phyloP scores from a whole-genome alignment of 805 yeast species.

The Schwanniomyces vanrijiae region DNA sequence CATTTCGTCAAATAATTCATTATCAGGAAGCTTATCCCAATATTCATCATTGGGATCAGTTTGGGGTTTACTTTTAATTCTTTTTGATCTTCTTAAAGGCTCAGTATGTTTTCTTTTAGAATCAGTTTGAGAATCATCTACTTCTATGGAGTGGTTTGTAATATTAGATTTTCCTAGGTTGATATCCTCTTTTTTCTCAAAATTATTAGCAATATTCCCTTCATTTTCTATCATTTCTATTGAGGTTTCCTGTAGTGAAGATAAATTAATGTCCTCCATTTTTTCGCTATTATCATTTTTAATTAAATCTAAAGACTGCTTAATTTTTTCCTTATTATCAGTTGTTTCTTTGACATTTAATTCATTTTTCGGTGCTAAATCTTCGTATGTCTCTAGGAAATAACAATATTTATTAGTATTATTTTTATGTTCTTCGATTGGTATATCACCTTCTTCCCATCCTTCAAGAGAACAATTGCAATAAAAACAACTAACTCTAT shows the following conservation, averaged over 20 bases:
- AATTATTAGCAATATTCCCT: neutral
- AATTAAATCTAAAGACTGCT: neutral
- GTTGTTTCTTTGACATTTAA: neutral
- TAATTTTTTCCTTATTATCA: constrained; percentile 4
- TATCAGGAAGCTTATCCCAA: constrained; percentile 22
- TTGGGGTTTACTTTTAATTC: constrained; percentile 1
- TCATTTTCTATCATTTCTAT: neutral
- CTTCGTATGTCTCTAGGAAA: constrained; percentile 18
- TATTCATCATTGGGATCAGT: constrained; percentile 22
- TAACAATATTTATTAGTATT: constrained; percentile 23
- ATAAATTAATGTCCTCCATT: neutral
- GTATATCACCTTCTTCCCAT: constrained; percentile 69
- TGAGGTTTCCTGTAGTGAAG: neutral
- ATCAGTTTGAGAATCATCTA: neutral
- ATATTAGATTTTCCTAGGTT: neutral
- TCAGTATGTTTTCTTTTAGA: neutral
- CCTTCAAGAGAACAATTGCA: constrained; percentile 27
- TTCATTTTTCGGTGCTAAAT: neutral
- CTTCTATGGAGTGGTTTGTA: neutral
- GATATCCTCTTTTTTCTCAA: neutral
- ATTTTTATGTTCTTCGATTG: constrained; percentile 52
- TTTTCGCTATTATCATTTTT: neutral
- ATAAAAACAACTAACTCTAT: constrained; percentile 33
- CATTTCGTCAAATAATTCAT: constrained; percentile 10
- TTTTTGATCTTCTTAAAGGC: constrained; percentile 4